phyloP scores from a whole-genome alignment of 371 early-diverging fungal genomes.

The Homolaphlyctis polyrhiza region DNA sequence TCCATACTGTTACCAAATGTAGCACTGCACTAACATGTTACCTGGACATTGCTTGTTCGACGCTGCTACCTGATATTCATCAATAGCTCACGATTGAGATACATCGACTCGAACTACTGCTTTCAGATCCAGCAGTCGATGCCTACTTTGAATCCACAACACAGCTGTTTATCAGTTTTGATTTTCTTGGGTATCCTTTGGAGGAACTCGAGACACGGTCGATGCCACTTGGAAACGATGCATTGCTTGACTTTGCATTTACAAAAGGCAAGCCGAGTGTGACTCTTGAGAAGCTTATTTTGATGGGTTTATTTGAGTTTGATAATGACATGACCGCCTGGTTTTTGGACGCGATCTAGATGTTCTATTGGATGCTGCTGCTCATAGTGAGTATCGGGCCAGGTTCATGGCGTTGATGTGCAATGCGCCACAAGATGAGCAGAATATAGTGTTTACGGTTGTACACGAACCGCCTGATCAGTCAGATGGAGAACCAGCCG shows the following conservation, averaged over 20 bases:
- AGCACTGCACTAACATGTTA: too few species aligned
- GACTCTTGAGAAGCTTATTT: neutral
- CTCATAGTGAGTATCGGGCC: neutral
- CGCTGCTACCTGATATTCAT: too few species aligned
- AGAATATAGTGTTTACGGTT: neutral
- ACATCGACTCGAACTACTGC: slow-evolving; percentile 2
- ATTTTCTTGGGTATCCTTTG: slow-evolving; percentile 17
- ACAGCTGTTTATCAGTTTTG: slow-evolving; percentile 28
- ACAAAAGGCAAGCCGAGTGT: neutral
- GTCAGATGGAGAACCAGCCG: neutral
- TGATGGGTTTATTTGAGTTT: neutral
- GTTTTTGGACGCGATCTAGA: neutral
- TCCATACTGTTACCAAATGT: too few species aligned
- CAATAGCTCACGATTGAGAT: too few species aligned
- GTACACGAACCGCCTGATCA: neutral
- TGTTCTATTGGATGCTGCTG: neutral
- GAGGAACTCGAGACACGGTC: slow-evolving; percentile 31
- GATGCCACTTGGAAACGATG: slow-evolving; percentile 1
- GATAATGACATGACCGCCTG: too few species aligned
- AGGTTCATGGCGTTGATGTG: neutral
- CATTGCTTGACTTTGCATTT: neutral
- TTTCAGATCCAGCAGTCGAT: slow-evolving; percentile 3
- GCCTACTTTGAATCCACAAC: neutral
- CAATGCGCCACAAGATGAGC: neutral
- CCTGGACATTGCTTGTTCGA: too few species aligned